Percentiles rank a stretch among this genome's conserved stretches.
Conservation (phyloP, 768 basidiomycete genomes). For the Leccinum uliginosum region DNA sequence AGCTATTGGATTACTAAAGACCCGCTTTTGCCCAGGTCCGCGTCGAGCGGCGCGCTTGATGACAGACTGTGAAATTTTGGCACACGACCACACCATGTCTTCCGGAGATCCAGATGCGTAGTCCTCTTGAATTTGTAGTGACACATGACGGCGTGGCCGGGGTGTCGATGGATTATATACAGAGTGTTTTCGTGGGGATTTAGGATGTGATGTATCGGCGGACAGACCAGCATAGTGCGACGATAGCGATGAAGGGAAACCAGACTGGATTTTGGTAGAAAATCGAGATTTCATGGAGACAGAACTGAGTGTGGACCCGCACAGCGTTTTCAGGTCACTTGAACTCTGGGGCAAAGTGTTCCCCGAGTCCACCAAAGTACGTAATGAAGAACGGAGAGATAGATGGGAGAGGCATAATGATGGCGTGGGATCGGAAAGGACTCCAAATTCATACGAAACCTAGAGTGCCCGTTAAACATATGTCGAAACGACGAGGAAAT, state of each 20-base stretch:
- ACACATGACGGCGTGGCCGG: constrained; percentile 10
- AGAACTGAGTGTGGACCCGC: constrained; percentile 18
- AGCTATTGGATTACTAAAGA: constrained; percentile 20
- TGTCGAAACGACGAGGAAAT: neutral
- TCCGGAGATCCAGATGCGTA: constrained; percentile 4
- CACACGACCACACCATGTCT: constrained; percentile 27
- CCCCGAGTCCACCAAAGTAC: constrained; percentile 21
- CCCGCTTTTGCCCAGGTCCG: constrained; percentile 16
- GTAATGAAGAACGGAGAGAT: constrained; percentile 20
- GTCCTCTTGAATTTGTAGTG: constrained; percentile 4
- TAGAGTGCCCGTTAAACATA: constrained; percentile 5
- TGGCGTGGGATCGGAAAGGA: constrained; percentile 6
- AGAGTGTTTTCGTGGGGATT: constrained; percentile 3
- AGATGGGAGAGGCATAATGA: constrained; percentile 7
- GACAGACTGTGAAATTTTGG: constrained; percentile 27
- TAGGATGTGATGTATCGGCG: constrained; percentile 7
- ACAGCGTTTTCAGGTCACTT: constrained; percentile 18
- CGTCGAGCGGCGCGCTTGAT: constrained; percentile 26
- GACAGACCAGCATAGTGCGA: constrained; percentile 1
- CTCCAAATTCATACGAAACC: constrained; percentile 22
- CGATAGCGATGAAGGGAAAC: constrained; percentile 1
- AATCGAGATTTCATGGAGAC: constrained; percentile 18
- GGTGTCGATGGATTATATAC: constrained; percentile 6
- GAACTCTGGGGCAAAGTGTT: neutral
- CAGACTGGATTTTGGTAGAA: constrained; percentile 8